These are phyloP conservation scores for Craspedostauros australis DNA, from an alignment of 108 stramenopile species.

Conservation along the genomic window DNA sequence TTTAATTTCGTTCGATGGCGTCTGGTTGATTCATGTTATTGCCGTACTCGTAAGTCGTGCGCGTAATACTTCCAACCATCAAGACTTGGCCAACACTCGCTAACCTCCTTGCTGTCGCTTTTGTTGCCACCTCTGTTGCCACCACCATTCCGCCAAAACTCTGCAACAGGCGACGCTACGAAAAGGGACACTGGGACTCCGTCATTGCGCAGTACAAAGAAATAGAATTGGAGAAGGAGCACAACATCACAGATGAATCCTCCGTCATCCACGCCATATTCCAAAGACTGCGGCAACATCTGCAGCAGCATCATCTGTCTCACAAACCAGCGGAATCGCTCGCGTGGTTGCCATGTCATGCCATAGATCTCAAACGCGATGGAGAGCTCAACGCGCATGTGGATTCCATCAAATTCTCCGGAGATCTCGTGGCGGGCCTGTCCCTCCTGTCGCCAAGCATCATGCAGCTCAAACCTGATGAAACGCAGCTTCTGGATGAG, in stretches of 20 bases:
- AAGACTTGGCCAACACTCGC: too few species aligned
- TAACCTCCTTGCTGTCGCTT: too few species aligned
- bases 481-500: slow-evolving; percentile 19
- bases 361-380: slow-evolving; percentile 68
- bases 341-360: slow-evolving; percentile 87
- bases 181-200: slow-evolving; percentile 88
- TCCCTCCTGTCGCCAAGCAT: slow-evolving; percentile 62
- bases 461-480: slow-evolving; percentile 63
- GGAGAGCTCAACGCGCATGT: slow-evolving; percentile 83
- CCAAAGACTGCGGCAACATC: slow-evolving; percentile 33
- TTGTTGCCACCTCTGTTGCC: too few species aligned
- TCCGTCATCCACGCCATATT: slow-evolving; percentile 12
- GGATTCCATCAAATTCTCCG: slow-evolving; percentile 86
- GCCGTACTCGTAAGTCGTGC: not conserved
- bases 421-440: slow-evolving; percentile 82
- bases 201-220: slow-evolving; percentile 83
- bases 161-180: slow-evolving; percentile 31
- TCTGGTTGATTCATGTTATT: not conserved
- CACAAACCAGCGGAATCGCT: slow-evolving; percentile 10
- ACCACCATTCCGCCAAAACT: too few species aligned
- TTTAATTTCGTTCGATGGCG: not conserved
- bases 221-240: slow-evolving; percentile 45
- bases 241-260: not conserved
- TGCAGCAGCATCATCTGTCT: slow-evolving; percentile 39
- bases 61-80: not conserved